Evolutionary conservation across 1,139 yeast genomes (phyloP).

Genomic region (Zhuliangozyma blackwelliae): DNA sequence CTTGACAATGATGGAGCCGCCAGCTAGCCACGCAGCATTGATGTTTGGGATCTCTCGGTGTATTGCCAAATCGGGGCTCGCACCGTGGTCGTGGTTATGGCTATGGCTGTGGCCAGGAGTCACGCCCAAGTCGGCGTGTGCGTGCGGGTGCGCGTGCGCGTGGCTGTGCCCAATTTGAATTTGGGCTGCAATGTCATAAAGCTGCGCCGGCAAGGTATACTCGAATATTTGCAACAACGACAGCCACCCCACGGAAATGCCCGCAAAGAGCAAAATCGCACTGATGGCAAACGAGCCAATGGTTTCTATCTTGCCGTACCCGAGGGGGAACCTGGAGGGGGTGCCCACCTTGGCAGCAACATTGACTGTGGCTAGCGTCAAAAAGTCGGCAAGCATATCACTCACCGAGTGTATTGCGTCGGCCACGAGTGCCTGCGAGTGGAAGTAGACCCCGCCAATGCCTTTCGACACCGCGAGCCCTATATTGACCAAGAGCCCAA

Average conservation of each 20-base stretch:
- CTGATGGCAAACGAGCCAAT: conserved; percentile 88
- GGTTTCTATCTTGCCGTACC: conserved; percentile 91
- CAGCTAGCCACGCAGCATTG: conserved; percentile 95
- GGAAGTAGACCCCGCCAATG: conserved; percentile 84
- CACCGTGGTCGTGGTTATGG: conserved; percentile 20
- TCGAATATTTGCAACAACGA: conserved; percentile 70
- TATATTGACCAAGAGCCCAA: conserved; percentile 79
- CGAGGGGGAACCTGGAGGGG: conserved; percentile 64
- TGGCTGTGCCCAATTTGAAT: conserved; percentile 54
- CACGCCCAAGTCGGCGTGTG: not conserved
- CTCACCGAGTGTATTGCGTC: conserved; percentile 92
- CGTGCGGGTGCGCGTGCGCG: conserved; percentile 32
- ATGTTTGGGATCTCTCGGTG: conserved; percentile 55
- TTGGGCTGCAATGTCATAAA: conserved; percentile 39
- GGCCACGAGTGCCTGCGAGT: conserved; percentile 90
- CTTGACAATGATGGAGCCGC: conserved; percentile 78
- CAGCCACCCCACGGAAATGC: conserved; percentile 87
- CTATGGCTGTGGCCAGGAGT: conserved; percentile 20
- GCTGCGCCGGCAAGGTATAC: conserved; percentile 55
- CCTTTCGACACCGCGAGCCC: conserved; percentile 86
- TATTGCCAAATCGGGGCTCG: conserved; percentile 4
- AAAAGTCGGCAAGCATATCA: conserved; percentile 82
- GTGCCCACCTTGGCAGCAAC: conserved; percentile 68
- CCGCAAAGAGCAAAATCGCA: conserved; percentile 77
- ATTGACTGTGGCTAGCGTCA: conserved; percentile 86